phyloP scores from a whole-genome alignment of 352 stramenopile genomes.

The Phytophthora hybrid region DNA sequence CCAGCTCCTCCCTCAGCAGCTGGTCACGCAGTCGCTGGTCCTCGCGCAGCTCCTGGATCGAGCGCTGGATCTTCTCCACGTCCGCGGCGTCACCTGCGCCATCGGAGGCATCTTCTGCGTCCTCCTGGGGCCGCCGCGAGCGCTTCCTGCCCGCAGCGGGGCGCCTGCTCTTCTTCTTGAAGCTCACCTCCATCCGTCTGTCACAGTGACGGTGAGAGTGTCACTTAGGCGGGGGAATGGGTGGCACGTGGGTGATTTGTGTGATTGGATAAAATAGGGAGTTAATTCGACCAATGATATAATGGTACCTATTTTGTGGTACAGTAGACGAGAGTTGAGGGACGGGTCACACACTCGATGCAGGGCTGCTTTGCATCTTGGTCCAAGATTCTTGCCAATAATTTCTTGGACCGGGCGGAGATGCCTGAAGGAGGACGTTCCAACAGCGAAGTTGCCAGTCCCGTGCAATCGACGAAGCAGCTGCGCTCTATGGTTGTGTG shows the following conservation, averaged over 20 bases:
- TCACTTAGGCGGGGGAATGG: neutral
- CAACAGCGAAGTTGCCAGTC: slow-evolving; percentile 16
- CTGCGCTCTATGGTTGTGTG: slow-evolving; percentile 26
- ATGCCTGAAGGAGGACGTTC: slow-evolving; percentile 19
- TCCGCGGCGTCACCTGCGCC: slow-evolving; percentile 11
- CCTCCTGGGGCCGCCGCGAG: slow-evolving; percentile 28
- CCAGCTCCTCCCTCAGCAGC: slow-evolving; percentile 47
- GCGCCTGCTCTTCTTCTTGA: slow-evolving; percentile 71
- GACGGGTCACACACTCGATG: too few species aligned
- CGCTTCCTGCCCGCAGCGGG: slow-evolving; percentile 46
- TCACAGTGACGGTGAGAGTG: too few species aligned
- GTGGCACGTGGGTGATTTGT: neutral
- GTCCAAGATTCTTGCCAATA: too few species aligned
- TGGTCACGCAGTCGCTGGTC: slow-evolving; percentile 72
- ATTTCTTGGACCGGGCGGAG: neutral
- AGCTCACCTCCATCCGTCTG: slow-evolving; percentile 48
- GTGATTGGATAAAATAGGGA: neutral
- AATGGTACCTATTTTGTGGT: neutral
- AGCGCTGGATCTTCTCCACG: slow-evolving; percentile 52
- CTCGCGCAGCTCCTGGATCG: slow-evolving; percentile 74
- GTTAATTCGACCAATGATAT: neutral
- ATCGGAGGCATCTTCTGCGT: slow-evolving; percentile 24
- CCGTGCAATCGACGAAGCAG: slow-evolving; percentile 21
- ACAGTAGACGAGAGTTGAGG: neutral
- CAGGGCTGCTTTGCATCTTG: neutral